These are phyloP conservation scores for Anthostomella pinea DNA, from an alignment of 2,329 filamentous ascomycete species.

Conservation along the genomic window DNA sequence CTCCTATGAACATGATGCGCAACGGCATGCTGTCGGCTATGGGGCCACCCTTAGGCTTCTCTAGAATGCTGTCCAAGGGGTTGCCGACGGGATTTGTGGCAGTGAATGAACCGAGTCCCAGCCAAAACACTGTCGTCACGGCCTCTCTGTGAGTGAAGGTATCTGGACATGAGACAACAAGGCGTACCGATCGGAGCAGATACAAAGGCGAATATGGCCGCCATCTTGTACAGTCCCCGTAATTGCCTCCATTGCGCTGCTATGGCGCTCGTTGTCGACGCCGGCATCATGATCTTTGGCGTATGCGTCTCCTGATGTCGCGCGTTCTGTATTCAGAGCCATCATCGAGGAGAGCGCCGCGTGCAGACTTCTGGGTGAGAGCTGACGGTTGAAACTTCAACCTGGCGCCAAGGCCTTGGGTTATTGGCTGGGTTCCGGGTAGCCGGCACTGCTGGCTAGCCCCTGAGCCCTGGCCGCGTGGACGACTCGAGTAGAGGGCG, in stretches of 20 bases:
- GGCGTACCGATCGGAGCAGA: not conserved
- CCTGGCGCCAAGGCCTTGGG: too few relatives aligned
- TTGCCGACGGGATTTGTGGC: constrained; percentile 4
- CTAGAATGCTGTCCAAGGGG: constrained; percentile 14
- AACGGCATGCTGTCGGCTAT: constrained; percentile 18
- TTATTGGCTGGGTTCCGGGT: too few relatives aligned
- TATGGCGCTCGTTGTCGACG: not conserved
- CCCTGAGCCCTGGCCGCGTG: too few relatives aligned
- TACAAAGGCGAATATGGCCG: not conserved
- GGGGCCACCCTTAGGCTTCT: constrained; percentile 2
- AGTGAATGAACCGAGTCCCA: constrained; percentile 11
- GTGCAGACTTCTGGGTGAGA: too few relatives aligned
- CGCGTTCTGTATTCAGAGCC: too few relatives aligned
- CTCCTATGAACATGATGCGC: constrained; percentile 22
- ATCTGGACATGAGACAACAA: not conserved
- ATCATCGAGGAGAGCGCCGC: too few relatives aligned
- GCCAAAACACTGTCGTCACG: constrained; percentile 17
- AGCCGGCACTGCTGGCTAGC: too few relatives aligned
- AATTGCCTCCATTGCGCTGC: not conserved
- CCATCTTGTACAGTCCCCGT: not conserved
- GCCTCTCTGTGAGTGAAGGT: constrained; percentile 13
- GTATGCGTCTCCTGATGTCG: too few relatives aligned
- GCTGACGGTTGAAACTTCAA: too few relatives aligned
- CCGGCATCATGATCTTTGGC: too few relatives aligned
- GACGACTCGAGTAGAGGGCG: too few relatives aligned